Evolutionary conservation across 345 rosid species (phyloP).

Genomic region (Populus davidiana): DNA sequence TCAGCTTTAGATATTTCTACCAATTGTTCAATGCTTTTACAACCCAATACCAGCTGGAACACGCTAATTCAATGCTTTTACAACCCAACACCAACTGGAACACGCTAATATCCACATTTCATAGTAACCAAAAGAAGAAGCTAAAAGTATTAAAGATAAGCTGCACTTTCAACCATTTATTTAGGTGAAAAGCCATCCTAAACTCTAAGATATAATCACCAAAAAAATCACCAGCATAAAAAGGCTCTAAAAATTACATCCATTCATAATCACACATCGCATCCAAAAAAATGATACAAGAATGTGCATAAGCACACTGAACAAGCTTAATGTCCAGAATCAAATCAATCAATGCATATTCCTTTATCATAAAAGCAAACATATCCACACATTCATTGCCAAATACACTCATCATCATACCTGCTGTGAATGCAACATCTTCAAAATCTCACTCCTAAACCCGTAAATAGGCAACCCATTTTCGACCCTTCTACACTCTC

Average conservation of each 20-base stretch:
- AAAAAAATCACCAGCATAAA: not conserved
- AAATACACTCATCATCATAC: constrained; percentile 24
- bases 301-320: not conserved
- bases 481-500: constrained; percentile 72
- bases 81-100: not conserved
- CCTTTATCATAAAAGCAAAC: not conserved
- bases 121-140: not conserved
- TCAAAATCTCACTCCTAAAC: constrained; percentile 46
- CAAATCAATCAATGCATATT: not conserved
- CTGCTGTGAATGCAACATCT: constrained; percentile 45
- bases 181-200: not conserved
- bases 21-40: not conserved
- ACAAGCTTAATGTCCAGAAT: not conserved
- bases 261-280: not conserved
- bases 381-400: not conserved
- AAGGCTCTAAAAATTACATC: not conserved
- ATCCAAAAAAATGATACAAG: not conserved
- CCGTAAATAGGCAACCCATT: constrained; percentile 77
- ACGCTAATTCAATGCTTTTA: not conserved
- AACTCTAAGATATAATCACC: not conserved
- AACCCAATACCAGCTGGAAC: not conserved
- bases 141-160: not conserved
- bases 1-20: not conserved
- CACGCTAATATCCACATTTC: not conserved
- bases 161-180: not conserved